A percentile compares a stretch with the other conserved stretches of the same genome.
Evolutionary conservation across 306 rosid genomes (phyloP).

Genomic region (Rosa chinensis): DNA sequence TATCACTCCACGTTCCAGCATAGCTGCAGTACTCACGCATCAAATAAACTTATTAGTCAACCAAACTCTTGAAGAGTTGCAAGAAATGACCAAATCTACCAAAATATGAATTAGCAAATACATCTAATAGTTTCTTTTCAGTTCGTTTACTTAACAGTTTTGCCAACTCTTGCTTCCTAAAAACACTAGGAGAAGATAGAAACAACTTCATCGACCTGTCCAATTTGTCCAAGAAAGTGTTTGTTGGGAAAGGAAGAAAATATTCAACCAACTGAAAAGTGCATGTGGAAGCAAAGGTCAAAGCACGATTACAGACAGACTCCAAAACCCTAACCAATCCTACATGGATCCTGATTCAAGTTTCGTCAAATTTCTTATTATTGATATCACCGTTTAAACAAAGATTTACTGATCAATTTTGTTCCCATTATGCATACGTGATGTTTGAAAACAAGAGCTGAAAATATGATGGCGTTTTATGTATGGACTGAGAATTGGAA

Average conservation of each 20-base stretch:
- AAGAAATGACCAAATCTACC: not conserved
- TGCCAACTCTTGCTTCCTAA: not conserved
- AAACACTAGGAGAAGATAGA: not conserved
- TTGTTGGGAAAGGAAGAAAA: not conserved
- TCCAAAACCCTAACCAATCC: not conserved
- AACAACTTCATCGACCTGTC: not conserved
- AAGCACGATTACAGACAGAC: not conserved
- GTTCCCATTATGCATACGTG: too few relatives aligned
- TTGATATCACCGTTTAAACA: not conserved
- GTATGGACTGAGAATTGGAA: not conserved
- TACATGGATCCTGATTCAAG: not conserved
- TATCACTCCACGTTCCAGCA: constrained; percentile 90
- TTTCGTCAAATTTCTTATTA: not conserved
- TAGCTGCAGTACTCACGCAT: constrained; percentile 48
- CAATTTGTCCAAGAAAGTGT: constrained; percentile 2
- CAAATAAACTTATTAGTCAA: not conserved
- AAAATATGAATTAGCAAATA: not conserved
- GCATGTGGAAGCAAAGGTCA: not conserved
- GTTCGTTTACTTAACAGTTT: not conserved
- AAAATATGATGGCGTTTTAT: not conserved
- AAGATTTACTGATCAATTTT: not conserved
- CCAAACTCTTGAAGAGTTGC: not conserved
- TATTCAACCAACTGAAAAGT: not conserved
- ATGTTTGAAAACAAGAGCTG: not conserved
- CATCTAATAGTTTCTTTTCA: not conserved